phyloP scores from a whole-genome alignment of 768 basidiomycete genomes.

The Pholiota microspora region DNA sequence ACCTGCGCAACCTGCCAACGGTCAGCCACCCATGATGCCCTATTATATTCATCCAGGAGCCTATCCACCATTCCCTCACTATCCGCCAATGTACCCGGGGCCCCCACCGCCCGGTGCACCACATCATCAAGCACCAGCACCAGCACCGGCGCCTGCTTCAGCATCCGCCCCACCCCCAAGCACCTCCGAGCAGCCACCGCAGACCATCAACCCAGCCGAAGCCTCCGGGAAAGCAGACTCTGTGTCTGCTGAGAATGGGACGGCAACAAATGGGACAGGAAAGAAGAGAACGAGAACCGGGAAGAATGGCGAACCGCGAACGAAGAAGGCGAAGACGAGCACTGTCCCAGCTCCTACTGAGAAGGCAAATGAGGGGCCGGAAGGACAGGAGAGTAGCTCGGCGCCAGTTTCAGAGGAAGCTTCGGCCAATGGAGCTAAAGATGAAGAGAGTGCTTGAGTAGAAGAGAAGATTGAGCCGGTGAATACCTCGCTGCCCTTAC shows the following conservation, averaged over 20 bases:
- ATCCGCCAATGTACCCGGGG: slow-evolving; percentile 33
- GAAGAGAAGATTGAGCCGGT: neutral
- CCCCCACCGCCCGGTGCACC: slow-evolving; percentile 15
- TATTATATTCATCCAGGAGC: slow-evolving; percentile 38
- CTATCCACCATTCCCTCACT: slow-evolving; percentile 36
- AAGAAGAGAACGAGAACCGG: slow-evolving; percentile 27
- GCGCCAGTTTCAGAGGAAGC: slow-evolving; percentile 3
- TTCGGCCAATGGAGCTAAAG: neutral
- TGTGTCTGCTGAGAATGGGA: neutral
- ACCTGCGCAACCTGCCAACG: slow-evolving; percentile 20
- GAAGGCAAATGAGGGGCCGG: slow-evolving; percentile 14
- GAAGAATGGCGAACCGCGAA: slow-evolving; percentile 28
- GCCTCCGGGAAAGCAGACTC: slow-evolving; percentile 22
- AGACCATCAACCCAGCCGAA: slow-evolving; percentile 25
- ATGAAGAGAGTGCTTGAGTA: neutral
- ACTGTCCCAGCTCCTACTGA: slow-evolving; percentile 6
- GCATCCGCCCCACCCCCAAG: slow-evolving; percentile 13
- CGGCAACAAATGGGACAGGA: neutral
- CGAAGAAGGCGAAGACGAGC: slow-evolving; percentile 30
- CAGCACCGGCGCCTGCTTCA: slow-evolving; percentile 1
- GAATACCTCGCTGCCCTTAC: neutral
- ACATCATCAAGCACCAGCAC: slow-evolving; percentile 14
- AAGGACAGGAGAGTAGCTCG: slow-evolving; percentile 10
- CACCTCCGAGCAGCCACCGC: slow-evolving; percentile 12
- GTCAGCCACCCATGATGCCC: slow-evolving; percentile 37